Conservation (phyloP, 306 rosid genomes). For the Castanospermum australe region DNA sequence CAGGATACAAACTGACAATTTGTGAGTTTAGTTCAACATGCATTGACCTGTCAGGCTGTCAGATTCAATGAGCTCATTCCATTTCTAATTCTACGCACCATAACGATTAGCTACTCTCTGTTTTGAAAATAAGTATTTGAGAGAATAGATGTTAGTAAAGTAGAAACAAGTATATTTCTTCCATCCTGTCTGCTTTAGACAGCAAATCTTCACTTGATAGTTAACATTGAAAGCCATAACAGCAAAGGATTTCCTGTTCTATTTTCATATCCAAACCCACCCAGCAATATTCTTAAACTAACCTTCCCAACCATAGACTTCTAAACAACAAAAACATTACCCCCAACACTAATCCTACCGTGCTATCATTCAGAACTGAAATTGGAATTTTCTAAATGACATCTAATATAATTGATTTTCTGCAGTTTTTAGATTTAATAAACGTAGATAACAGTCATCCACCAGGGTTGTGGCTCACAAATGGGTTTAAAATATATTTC, state of each 20-base stretch:
- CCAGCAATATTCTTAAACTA: not conserved
- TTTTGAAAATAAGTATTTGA: not conserved
- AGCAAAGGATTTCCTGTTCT: not conserved
- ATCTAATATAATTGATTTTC: not conserved
- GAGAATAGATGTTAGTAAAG: not conserved
- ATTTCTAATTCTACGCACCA: not conserved
- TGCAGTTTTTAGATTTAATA: not conserved
- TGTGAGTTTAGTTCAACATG: not conserved
- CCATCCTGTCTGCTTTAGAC: not conserved
- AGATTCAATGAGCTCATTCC: not conserved
- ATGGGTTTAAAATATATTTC: not conserved
- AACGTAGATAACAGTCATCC: not conserved
- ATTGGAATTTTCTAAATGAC: not conserved
- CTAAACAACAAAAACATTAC: not conserved
- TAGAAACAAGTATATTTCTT: not conserved
- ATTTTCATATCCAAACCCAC: not conserved
- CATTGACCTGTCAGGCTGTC: not conserved
- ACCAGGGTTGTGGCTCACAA: not conserved
- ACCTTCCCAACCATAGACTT: not conserved
- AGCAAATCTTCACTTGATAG: not conserved
- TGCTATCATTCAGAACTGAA: not conserved
- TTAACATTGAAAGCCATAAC: not conserved
- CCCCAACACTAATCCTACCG: not conserved
- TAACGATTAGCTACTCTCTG: not conserved
- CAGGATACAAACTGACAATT: not conserved